Percentiles rank a stretch among this genome's conserved stretches.
These are phyloP conservation scores for Kwoniella heveanensis DNA, from an alignment of 768 basidiomycete genomes.

Conservation along the genomic window DNA sequence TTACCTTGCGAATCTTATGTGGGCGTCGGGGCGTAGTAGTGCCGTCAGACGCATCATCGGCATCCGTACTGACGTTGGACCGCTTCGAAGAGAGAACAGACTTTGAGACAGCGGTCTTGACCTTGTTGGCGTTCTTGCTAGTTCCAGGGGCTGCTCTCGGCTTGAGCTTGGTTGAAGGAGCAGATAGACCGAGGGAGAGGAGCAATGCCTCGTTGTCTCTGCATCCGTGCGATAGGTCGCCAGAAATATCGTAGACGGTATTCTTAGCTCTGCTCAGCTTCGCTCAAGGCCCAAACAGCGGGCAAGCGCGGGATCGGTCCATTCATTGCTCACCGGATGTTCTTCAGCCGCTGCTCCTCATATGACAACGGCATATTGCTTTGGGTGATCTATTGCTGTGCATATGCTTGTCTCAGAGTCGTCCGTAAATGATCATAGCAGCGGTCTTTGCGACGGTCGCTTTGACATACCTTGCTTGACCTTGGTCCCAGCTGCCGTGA, in stretches of 20 bases:
- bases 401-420: too few relatives aligned
- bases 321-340: slow-evolving; percentile 42
- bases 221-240: too few relatives aligned
- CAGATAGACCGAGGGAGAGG: slow-evolving; percentile 38
- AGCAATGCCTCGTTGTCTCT: slow-evolving; percentile 48
- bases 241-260: too few relatives aligned
- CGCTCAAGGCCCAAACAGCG: too few relatives aligned
- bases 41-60: neutral
- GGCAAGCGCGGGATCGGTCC: too few relatives aligned
- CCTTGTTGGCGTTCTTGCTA: neutral
- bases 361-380: slow-evolving; percentile 25
- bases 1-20: neutral
- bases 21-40: neutral
- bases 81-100: neutral
- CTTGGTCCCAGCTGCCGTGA: too few relatives aligned
- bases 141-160: slow-evolving; percentile 1
- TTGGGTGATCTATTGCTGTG: too few relatives aligned
- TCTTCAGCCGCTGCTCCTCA: slow-evolving; percentile 42
- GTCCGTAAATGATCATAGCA: too few relatives aligned
- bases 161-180: slow-evolving; percentile 12
- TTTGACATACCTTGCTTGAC: too few relatives aligned
- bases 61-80: neutral
- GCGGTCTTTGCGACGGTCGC: too few relatives aligned
- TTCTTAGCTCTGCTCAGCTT: too few relatives aligned
- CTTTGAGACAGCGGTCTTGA: too few relatives aligned